phyloP scores from a whole-genome alignment of 2,329 filamentous ascomycete genomes.

The Fusarium penzigii region DNA sequence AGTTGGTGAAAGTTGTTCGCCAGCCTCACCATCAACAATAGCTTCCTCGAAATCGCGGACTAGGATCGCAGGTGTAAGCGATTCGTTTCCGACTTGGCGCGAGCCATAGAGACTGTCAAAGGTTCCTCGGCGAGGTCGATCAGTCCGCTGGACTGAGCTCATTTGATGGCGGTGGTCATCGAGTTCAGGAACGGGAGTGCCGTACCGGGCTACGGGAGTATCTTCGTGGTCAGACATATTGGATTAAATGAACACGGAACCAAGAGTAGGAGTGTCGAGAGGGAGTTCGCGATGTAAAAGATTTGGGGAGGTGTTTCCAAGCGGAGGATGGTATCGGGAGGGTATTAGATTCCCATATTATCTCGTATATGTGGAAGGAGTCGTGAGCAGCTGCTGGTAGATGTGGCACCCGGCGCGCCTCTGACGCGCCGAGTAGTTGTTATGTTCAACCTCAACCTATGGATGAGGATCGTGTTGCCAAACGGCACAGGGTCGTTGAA shows the following conservation, averaged over 20 bases:
- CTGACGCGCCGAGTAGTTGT: constrained; percentile 38
- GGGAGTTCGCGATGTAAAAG: constrained; percentile 2
- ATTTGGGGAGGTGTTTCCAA: constrained; percentile 11
- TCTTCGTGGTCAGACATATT: constrained; percentile 71
- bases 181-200: constrained; percentile 75
- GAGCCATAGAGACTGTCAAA: constrained; percentile 68
- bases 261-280: constrained; percentile 4
- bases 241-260: constrained; percentile 14
- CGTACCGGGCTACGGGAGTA: constrained; percentile 63
- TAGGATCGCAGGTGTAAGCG: constrained; percentile 40
- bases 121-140: constrained; percentile 68
- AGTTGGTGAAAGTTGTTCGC: constrained; percentile 45
- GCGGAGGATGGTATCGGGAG: constrained; percentile 19
- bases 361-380: constrained; percentile 16
- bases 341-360: constrained; percentile 33
- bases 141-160: constrained; percentile 58
- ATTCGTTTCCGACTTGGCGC: constrained; percentile 45
- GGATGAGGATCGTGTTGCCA: constrained; percentile 24
- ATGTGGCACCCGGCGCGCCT: constrained; percentile 38
- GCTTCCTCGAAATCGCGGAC: constrained; percentile 87
- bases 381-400: constrained; percentile 22
- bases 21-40: constrained; percentile 72
- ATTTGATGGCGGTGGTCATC: constrained; percentile 82
- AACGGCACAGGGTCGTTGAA: constrained; percentile 12
- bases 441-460: constrained; percentile 32